Conservation (phyloP, 2,329 filamentous ascomycete genomes). For the Colletotrichum eremochloae region DNA sequence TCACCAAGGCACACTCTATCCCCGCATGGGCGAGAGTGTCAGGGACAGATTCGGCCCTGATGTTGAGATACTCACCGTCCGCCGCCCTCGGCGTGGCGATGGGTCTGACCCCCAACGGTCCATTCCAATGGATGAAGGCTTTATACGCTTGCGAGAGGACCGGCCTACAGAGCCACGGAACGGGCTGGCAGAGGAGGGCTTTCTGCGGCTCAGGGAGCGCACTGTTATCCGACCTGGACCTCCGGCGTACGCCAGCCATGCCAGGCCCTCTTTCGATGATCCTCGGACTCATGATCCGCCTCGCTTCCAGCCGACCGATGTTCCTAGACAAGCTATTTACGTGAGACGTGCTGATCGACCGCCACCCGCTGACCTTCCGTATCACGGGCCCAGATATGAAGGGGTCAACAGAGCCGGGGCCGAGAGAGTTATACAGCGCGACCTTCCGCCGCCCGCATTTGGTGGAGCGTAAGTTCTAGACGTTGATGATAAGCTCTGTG, state of each 20-base stretch:
- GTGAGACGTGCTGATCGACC: slow-evolving; percentile 26
- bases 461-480: slow-evolving; percentile 27
- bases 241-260: neutral
- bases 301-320: slow-evolving; percentile 1
- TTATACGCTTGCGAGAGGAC: slow-evolving; percentile 34
- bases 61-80: slow-evolving; percentile 39
- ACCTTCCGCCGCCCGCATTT: slow-evolving; percentile 8
- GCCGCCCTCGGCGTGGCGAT: slow-evolving; percentile 29
- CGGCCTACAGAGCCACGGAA: slow-evolving; percentile 16
- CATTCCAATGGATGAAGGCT: slow-evolving; percentile 27
- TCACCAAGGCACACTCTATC: slow-evolving; percentile 14
- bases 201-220: slow-evolving; percentile 34
- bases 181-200: slow-evolving; percentile 32
- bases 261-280: neutral
- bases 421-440: slow-evolving; percentile 9
- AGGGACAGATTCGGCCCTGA: slow-evolving; percentile 39
- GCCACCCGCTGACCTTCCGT: slow-evolving; percentile 7
- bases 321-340: slow-evolving; percentile 25
- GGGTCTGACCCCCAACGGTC: slow-evolving; percentile 12
- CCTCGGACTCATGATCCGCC: neutral
- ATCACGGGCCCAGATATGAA: slow-evolving; percentile 1
- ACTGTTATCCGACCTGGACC: slow-evolving; percentile 9
- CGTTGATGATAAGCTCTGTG: neutral
- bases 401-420: slow-evolving; percentile 1
- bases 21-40: slow-evolving; percentile 54